Percentiles rank a stretch among this genome's conserved stretches.
These are phyloP conservation scores for Psilocybe sp. DNA, from an alignment of 768 basidiomycete species.

Conservation along the genomic window DNA sequence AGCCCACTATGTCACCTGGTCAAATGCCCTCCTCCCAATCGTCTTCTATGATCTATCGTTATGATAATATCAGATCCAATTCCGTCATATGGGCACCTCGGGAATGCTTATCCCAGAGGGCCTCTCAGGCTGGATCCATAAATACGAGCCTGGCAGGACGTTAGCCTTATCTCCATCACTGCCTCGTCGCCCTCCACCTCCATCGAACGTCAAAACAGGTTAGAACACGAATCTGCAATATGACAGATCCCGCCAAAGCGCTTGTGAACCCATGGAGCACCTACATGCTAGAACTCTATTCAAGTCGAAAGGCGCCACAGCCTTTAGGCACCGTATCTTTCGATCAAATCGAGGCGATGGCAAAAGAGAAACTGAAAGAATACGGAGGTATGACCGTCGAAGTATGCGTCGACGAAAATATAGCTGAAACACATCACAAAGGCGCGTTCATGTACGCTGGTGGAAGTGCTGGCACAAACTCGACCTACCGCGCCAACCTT, in stretches of 20 bases:
- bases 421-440: constrained; percentile 7
- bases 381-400: constrained; percentile 40
- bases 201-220: background rate
- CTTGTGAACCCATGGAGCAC: constrained; percentile 33
- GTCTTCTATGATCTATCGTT: too few relatives aligned
- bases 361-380: constrained; percentile 59
- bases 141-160: background rate
- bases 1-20: too few relatives aligned
- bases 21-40: too few relatives aligned
- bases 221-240: background rate
- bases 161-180: background rate
- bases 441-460: constrained; percentile 75
- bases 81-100: too few relatives aligned
- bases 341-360: constrained; percentile 65
- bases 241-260: constrained; percentile 4
- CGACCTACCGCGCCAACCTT: constrained; percentile 67
- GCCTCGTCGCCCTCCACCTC: background rate
- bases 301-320: constrained; percentile 32
- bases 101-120: too few relatives aligned
- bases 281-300: constrained; percentile 40
- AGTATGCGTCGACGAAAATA: background rate
- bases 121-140: too few relatives aligned
- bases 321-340: constrained; percentile 60
- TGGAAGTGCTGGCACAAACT: constrained; percentile 71
- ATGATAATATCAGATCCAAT: too few relatives aligned